Evolutionary conservation across 495 filamentous ascomycete genomes (phyloP), one percentile per base, ranked within the genome.

Genomic region (Penicillium tannophilum): DNA sequence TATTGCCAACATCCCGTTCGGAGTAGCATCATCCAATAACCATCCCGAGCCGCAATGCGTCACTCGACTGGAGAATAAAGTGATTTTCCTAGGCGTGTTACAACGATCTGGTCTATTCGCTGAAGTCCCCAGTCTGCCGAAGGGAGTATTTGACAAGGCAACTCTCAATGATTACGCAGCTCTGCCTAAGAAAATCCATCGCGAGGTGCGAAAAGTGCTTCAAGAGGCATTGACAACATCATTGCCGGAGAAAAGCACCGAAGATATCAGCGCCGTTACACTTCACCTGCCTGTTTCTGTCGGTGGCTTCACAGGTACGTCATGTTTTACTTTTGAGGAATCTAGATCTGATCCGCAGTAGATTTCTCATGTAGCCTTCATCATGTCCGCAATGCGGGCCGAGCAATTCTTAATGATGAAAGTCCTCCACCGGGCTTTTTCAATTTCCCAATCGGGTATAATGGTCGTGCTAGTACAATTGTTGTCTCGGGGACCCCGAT

Each of bases 1-100:
- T 16, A 73, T 95, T 41, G 75, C 83, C 61, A 96, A 97, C 71
- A 86, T 96, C 58, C 92, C 92, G 8, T 93, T 93, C 70, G 91
- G 91, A 56, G 86, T 95, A 60, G 87, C 93, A 62, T 82, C 78
- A 19, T 90, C 86, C 2, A 53, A 76, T 6, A 54, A 62, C 10
- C 75, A 85, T 64, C 67, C 76, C 1, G 65, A 65, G 39, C 85
- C 79, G 4, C 69, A 69, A 67, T 67, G 66, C 56, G 69, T 63
- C 23, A 73, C 67, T 54, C 67, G 65, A 35, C 56, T 72, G 14
- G 41, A 72, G 24, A 70, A 69, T 47, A 60, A 56, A 16, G 65
- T 70, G 23, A 64, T 72, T 45, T 70, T 75, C 47, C 66, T 74
- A 80, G 82, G 55, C 73, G 80, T 30, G 82, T 83, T 56, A 69